Base-by-base conservation (phyloP, 768 basidiomycete species). In the Mycena rosella region DNA sequence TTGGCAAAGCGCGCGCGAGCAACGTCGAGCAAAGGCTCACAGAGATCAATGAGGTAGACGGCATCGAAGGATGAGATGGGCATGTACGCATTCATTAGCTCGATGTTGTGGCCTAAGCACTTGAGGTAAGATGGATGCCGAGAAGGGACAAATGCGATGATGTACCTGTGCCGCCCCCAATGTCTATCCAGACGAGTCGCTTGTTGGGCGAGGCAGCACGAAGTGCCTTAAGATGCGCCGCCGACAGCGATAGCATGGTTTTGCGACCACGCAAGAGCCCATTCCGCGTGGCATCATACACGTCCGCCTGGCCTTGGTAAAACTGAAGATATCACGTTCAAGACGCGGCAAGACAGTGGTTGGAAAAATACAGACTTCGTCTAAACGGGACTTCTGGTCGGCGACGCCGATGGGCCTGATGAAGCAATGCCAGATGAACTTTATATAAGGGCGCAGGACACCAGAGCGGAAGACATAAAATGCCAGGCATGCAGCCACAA, bases 111-210 rank as follows among this genome's bases (percentile, higher is more conserved):
- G 8, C 89, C 88, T 80, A 60, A 29, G 38, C 15, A 34, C 24
- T 11, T 3, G 3, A 38, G 27, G 20, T 45, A 42, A 90, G 36
- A 48, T 26, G 26, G 45, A 17, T n/a, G 47, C 18, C 5, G 6
- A 6, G 60, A 36, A 32, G 36, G 3, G 58, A 52, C 27, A 52
- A 9, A 51, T 8, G 18, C 11, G 57, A 0, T 74, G 51, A 26
- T 4, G 58, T 47, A 85, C 87, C 87, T 15, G 92, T 93, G 29
- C 91, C 92, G 34, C 92, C 92, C 18, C 92, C 91, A 62, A 94
- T 88, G 74, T 94, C 92, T 20, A 94, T 84, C 92, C 92, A 94
- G 17, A 94, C 83, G 20, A 91, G 84, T 17, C 82, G 82, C 73
- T 85, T 84, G 15, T 52, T 29, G 38, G 69, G 65, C 13, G 51